phyloP scores from a whole-genome alignment of 805 yeast species.

The Pichia pseudocactophila region DNA sequence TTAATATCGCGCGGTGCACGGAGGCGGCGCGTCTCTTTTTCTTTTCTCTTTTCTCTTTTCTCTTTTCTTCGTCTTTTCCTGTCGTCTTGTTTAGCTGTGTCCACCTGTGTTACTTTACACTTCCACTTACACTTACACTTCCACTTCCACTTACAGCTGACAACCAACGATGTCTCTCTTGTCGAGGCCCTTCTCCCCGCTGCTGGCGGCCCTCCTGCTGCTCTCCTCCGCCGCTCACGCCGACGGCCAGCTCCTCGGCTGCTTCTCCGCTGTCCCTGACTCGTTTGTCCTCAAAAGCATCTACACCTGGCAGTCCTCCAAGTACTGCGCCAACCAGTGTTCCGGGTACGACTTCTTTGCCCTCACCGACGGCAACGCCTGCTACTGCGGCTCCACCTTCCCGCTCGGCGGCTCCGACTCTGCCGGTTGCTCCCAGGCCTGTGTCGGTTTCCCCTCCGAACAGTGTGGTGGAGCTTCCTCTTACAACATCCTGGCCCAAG shows the following conservation, averaged over 20 bases:
- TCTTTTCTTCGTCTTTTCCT: no score
- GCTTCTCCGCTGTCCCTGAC: conserved; percentile 30
- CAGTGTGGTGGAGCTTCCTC: conserved; percentile 49
- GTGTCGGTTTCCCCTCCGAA: conserved; percentile 57
- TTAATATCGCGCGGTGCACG: neutral
- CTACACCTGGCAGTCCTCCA: conserved; percentile 50
- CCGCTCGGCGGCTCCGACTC: conserved; percentile 24
- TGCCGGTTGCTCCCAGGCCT: conserved; percentile 34
- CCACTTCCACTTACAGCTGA: no score
- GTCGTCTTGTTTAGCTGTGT: no score
- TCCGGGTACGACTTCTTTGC: conserved; percentile 42
- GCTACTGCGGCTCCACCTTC: conserved; percentile 56
- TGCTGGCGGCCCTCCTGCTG: neutral
- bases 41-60: no score
- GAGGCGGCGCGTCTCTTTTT: no score
- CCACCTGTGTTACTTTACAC: no score
- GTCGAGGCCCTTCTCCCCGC: no score
- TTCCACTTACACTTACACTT: conserved; percentile 2
- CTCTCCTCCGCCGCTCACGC: neutral
- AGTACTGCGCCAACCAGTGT: conserved; percentile 39
- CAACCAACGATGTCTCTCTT: no score
- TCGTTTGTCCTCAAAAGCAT: conserved; percentile 36
- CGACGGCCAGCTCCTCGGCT: conserved; percentile 24
- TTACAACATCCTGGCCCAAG: conserved; percentile 37
- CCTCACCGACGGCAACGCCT: conserved; percentile 40